These are phyloP conservation scores for Kwoniella heveanensis DNA, from an alignment of 768 basidiomycete genomes.

Conservation along the genomic window DNA sequence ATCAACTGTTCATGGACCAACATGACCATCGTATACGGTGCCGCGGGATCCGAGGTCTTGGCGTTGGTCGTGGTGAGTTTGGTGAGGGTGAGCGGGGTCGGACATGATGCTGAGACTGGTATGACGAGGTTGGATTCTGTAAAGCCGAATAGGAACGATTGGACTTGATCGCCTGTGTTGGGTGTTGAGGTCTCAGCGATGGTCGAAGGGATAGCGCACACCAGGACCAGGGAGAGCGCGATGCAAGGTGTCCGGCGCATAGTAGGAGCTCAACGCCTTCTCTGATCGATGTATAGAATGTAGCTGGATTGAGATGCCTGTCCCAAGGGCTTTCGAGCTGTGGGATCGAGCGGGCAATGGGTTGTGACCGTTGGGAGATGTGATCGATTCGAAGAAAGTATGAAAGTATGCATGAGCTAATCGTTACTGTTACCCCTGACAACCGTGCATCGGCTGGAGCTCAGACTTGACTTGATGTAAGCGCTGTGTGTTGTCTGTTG, in stretches of 20 bases:
- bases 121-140: slow-evolving; percentile 27
- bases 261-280: too few species aligned
- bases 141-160: slow-evolving; percentile 35
- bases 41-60: slow-evolving; percentile 25
- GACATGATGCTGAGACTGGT: slow-evolving; percentile 37
- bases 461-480: too few species aligned
- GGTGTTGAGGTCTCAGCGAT: slow-evolving; percentile 34
- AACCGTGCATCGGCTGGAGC: too few species aligned
- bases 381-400: too few species aligned
- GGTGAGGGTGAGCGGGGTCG: slow-evolving; percentile 30
- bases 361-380: too few species aligned
- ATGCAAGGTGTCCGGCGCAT: neutral
- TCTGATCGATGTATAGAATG: too few species aligned
- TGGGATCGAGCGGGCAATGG: too few species aligned
- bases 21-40: slow-evolving; percentile 44
- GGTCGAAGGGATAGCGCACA: slow-evolving; percentile 2
- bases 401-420: too few species aligned
- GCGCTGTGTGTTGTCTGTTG: too few species aligned
- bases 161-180: slow-evolving; percentile 44
- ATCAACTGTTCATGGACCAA: slow-evolving; percentile 40
- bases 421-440: too few species aligned
- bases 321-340: too few species aligned
- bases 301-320: too few species aligned
- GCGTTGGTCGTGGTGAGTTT: slow-evolving; percentile 28
- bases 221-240: slow-evolving; percentile 4